phyloP scores from a whole-genome alignment of 2,329 filamentous ascomycete genomes.

The Exophiala mesophila region DNA sequence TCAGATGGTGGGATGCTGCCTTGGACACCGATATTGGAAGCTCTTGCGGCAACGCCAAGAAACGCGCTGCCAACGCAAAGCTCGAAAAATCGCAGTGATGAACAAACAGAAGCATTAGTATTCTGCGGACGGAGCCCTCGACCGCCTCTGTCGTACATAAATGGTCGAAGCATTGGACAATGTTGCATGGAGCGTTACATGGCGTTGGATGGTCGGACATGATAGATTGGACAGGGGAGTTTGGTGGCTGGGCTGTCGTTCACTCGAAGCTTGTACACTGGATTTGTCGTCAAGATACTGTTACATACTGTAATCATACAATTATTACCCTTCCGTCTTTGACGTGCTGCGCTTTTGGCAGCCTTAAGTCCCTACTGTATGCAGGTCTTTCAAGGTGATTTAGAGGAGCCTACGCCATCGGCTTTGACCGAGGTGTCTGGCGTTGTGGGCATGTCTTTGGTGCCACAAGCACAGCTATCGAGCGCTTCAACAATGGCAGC shows the following conservation, averaged over 20 bases:
- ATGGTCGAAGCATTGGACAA: slow-evolving; percentile 9
- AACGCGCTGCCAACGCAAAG: slow-evolving; percentile 11
- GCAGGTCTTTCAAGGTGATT: too few relatives aligned
- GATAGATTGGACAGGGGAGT: slow-evolving; percentile 2
- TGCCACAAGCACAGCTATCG: slow-evolving; percentile 12
- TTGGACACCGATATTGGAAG: slow-evolving; percentile 85
- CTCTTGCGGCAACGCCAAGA: slow-evolving; percentile 15
- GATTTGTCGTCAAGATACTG: too few relatives aligned
- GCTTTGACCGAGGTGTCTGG: background rate
- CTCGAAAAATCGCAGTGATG: background rate
- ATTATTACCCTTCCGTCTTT: too few relatives aligned
- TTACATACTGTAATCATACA: too few relatives aligned
- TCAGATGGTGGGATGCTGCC: slow-evolving; percentile 97
- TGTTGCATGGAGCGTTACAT: slow-evolving; percentile 2
- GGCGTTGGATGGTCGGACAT: slow-evolving; percentile 12
- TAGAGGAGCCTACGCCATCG: too few relatives aligned
- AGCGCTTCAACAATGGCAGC: slow-evolving; percentile 13
- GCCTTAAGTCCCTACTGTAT: too few relatives aligned
- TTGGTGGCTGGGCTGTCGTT: too few relatives aligned
- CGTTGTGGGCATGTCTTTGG: slow-evolving; percentile 2
- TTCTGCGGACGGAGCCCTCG: slow-evolving; percentile 7
- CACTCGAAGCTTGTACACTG: too few relatives aligned
- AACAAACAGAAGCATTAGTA: background rate
- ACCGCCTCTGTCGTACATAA: slow-evolving; percentile 18
- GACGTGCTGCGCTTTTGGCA: too few relatives aligned